Evolutionary conservation across 176 grass and related monocot species (phyloP).

Genomic region (Typha latifolia): DNA sequence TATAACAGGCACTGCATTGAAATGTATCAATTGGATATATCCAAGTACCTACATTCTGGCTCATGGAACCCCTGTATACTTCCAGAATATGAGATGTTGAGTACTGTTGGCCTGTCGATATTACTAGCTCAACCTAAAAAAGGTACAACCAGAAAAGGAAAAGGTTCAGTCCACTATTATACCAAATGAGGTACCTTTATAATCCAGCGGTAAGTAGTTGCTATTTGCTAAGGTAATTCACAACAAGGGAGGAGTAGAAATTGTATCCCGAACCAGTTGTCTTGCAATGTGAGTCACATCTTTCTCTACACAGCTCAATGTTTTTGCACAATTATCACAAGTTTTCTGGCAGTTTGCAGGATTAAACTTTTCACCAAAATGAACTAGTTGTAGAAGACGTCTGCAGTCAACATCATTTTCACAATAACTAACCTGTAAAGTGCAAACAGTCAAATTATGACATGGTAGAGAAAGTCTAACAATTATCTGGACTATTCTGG

Average conservation of each 20-base stretch:
- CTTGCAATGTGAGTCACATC: slow-evolving; percentile 69
- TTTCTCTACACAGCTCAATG: slow-evolving; percentile 55
- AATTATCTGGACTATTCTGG: not conserved
- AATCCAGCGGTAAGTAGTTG: not conserved
- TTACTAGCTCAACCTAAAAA: slow-evolving; percentile 27
- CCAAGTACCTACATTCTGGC: slow-evolving; percentile 59
- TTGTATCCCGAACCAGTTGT: slow-evolving; percentile 50
- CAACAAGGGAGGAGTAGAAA: slow-evolving; percentile 2
- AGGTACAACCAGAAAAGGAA: not conserved
- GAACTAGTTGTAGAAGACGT: slow-evolving; percentile 73
- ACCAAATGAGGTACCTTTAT: not conserved
- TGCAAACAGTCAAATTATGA: not conserved
- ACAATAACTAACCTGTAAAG: slow-evolving; percentile 75
- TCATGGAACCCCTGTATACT: slow-evolving; percentile 76
- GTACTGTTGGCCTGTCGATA: slow-evolving; percentile 17
- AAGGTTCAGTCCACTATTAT: not conserved
- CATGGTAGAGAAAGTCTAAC: not conserved
- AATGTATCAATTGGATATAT: slow-evolving; percentile 5
- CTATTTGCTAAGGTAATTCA: not conserved
- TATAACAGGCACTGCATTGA: not conserved
- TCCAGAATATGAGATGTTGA: slow-evolving; percentile 82
- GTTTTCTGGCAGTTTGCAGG: slow-evolving; percentile 48
- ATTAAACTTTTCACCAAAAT: slow-evolving; percentile 90
- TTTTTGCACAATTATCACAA: slow-evolving; percentile 92
- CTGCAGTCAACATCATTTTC: slow-evolving; percentile 92